These are phyloP conservation scores for Silene noctiflora DNA, from an alignment of 179 eudicot species.

Conservation along the genomic window DNA sequence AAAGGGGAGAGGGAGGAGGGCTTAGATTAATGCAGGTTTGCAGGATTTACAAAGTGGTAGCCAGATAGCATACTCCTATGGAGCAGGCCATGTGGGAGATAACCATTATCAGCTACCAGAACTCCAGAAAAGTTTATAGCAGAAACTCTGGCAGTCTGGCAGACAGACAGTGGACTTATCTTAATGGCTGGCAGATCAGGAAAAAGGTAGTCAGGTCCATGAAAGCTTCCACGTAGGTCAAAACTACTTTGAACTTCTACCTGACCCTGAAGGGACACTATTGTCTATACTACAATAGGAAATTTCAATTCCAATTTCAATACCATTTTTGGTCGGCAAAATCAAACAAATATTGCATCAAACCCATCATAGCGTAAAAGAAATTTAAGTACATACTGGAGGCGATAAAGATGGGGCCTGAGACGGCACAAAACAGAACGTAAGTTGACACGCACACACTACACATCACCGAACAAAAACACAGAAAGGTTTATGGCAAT, in stretches of 20 bases:
- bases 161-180: neutral
- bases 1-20: no score
- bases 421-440: neutral
- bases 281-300: no score
- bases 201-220: slow-evolving; percentile 2
- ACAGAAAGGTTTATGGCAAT: slow-evolving; percentile 2
- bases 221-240: neutral
- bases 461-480: neutral
- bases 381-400: neutral
- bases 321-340: neutral
- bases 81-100: no score
- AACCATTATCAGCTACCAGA: no score
- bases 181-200: neutral
- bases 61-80: no score
- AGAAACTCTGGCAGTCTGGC: no score
- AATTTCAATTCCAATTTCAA: neutral
- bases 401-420: neutral
- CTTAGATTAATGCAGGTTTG: no score
- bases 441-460: neutral
- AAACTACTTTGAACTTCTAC: slow-evolving; percentile 3
- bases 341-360: no score
- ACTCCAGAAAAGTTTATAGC: no score
- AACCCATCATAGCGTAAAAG: neutral
- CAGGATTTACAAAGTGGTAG: no score
- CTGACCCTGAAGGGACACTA: slow-evolving; percentile 1